Conservation (phyloP, 2,329 filamentous ascomycete genomes). For the Onygena corvina region DNA sequence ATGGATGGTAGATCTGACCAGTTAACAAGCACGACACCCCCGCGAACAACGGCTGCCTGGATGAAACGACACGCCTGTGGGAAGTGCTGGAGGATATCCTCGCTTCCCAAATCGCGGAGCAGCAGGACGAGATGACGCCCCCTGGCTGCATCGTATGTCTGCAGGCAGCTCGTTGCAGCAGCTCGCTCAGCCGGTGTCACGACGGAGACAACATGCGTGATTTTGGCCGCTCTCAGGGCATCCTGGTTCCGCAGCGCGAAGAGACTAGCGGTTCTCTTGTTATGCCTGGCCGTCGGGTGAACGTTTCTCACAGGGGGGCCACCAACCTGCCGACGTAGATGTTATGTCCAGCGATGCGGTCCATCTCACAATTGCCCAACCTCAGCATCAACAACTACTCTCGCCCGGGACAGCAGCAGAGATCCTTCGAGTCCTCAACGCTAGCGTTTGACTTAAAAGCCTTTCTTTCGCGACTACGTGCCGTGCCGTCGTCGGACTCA, state of each 20-base stretch:
- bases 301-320: background rate
- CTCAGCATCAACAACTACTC: too few relatives aligned
- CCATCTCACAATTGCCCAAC: background rate
- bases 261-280: slow-evolving; percentile 44
- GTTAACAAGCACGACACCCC: slow-evolving; percentile 52
- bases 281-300: background rate
- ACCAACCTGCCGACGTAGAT: slow-evolving; percentile 8
- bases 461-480: too few relatives aligned
- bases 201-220: slow-evolving; percentile 86
- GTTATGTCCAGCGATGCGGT: background rate
- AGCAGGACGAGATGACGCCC: slow-evolving; percentile 32
- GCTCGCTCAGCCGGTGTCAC: slow-evolving; percentile 36
- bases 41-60: slow-evolving; percentile 53
- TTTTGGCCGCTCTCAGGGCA: slow-evolving; percentile 55
- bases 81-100: slow-evolving; percentile 72
- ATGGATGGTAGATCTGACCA: slow-evolving; percentile 43
- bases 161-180: background rate
- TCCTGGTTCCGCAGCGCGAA: slow-evolving; percentile 63
- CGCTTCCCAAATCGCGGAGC: slow-evolving; percentile 79
- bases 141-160: background rate
- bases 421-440: too few relatives aligned
- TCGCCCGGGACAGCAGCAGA: too few relatives aligned
- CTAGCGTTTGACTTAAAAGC: too few relatives aligned
- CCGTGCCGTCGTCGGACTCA: background rate
- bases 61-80: slow-evolving; percentile 71